Evolutionary conservation across 2,329 filamentous ascomycete genomes (phyloP).

Genomic region (Aspergillus floridensis): DNA sequence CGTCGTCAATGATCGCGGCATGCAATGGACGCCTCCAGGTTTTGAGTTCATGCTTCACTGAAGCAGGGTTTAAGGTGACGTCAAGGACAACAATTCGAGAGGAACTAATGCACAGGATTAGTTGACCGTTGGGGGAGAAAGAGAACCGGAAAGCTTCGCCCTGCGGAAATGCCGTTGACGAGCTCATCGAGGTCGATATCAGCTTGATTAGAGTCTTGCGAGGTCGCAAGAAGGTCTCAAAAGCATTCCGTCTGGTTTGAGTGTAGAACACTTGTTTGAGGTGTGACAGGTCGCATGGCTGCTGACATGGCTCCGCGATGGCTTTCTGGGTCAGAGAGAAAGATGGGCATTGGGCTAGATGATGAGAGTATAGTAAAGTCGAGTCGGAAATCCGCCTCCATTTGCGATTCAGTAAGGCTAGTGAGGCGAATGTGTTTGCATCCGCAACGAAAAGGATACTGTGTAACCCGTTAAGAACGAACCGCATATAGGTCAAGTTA

Average conservation of each 20-base stretch:
- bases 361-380: constrained; percentile 46
- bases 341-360: constrained; percentile 45
- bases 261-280: constrained; percentile 66
- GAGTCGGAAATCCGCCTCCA: constrained; percentile 47
- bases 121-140: constrained; percentile 71
- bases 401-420: constrained; percentile 44
- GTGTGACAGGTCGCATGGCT: constrained; percentile 52
- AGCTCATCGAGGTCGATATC: constrained; percentile 79
- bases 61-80: constrained; percentile 57
- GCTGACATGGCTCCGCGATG: constrained; percentile 33
- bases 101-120: constrained; percentile 78
- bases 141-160: constrained; percentile 84
- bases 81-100: constrained; percentile 80
- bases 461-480: constrained; percentile 21
- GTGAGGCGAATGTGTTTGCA: constrained; percentile 48
- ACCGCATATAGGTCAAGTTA: neutral
- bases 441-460: constrained; percentile 50
- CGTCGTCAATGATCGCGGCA: constrained; percentile 76
- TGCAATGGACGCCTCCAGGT: constrained; percentile 72
- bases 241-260: constrained; percentile 73
- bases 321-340: constrained; percentile 39
- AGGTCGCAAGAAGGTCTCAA: constrained; percentile 71
- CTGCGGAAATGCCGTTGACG: constrained; percentile 73
- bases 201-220: constrained; percentile 71
- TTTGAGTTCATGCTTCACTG: constrained; percentile 74